Percentiles rank a stretch among this genome's conserved stretches.
These are phyloP conservation scores for Colletotrichum sp. DNA, from an alignment of 2,329 filamentous ascomycete genomes.

Conservation along the genomic window DNA sequence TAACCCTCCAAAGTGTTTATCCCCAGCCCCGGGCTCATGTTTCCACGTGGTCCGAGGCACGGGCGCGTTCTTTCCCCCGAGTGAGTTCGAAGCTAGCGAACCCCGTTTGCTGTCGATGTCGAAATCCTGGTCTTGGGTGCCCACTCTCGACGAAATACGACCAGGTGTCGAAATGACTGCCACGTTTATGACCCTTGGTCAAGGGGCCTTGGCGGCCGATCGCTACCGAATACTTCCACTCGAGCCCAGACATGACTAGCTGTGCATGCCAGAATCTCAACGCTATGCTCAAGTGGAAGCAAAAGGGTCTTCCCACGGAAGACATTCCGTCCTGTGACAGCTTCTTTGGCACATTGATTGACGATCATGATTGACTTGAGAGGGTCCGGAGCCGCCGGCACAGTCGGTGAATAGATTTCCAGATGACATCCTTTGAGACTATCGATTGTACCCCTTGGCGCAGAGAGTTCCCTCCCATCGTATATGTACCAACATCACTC, in stretches of 20 bases:
- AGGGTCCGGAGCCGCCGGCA: neutral
- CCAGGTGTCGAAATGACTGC: neutral
- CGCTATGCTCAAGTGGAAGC: neutral
- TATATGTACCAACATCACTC: neutral
- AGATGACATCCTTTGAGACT: neutral
- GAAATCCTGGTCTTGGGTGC: neutral
- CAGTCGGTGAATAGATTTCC: neutral
- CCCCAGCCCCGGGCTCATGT: neutral
- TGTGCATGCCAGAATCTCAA: neutral
- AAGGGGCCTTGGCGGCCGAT: neutral
- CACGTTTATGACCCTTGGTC: neutral
- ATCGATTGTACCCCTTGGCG: neutral
- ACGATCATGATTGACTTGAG: neutral
- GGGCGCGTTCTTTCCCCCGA: neutral
- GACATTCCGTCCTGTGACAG: neutral
- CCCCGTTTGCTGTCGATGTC: neutral
- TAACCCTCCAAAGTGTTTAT: neutral
- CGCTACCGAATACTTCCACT: neutral
- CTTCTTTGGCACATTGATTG: neutral
- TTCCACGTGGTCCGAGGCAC: neutral
- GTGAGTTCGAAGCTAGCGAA: neutral
- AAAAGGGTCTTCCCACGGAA: neutral
- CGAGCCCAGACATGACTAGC: neutral
- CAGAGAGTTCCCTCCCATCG: neutral
- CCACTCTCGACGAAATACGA: neutral